Base-by-base conservation (phyloP, 2,329 filamentous ascomycete genomes). In the Hymenoscyphus infarciens region DNA sequence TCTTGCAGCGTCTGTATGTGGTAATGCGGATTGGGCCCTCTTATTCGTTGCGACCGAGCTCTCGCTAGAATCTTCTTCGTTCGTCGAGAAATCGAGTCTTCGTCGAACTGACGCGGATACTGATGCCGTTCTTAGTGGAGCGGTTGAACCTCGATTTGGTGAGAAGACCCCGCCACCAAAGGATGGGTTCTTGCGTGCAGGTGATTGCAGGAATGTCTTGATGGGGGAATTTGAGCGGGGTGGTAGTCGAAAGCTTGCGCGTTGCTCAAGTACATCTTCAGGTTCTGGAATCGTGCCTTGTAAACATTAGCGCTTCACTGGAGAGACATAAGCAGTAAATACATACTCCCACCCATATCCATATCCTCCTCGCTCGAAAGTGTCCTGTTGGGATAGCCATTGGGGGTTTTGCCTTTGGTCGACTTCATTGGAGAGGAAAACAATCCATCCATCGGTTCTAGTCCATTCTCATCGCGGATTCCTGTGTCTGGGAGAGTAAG, bases 401-500 rank as follows among this genome's bases (percentile, higher is more conserved):
- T 61, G 15, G 42, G 38, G n/a, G 55, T 52, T 31, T 58, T 60
- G 31, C 58, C 45, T n/a, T 52, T 52, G 19, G 22, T 13, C 3
- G 69, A 78, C 71, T 87, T 90, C 68, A 86, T 84, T 15, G 93
- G 92, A 22, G 93, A 97, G 8, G 93, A 97, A 76, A 97, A 97
- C 68, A 98, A 86, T 68, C 86, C 86, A 39, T 94, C 90, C 63
- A 97, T 83, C 39, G 91, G 89, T 74, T 97, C 92, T 80, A 99
- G 87, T 75, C 94, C 95, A 81, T 97, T 82, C 75, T 96, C 92
- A 77, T 98, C 94, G 77, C 92, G 89, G 64, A 87, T 81, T 59
- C 91, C 91, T 61, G 81, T 86, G 72, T 97, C 91, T 71, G 87
- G 85, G 35, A 98, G 77, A 0, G 87, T 89, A 29, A 96, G 84